phyloP scores from a whole-genome alignment of 2,329 filamentous ascomycete genomes.

The Plectosphaerella cucumerina region DNA sequence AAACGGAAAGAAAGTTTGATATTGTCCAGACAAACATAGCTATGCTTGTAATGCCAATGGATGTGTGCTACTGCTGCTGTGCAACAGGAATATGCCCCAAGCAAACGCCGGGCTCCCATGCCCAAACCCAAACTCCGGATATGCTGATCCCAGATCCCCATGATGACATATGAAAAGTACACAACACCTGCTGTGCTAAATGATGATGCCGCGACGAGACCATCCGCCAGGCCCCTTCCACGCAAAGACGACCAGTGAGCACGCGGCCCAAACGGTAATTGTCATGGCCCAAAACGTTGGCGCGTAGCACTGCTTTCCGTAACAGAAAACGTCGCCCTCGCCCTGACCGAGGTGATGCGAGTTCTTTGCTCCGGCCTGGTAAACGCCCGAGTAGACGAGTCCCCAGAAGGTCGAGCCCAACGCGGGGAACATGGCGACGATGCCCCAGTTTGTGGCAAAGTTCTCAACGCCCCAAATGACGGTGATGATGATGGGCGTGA shows the following conservation, averaged over 20 bases:
- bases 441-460: slow-evolving; percentile 97
- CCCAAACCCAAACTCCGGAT: no score
- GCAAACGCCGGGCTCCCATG: no score
- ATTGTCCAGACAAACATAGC: no score
- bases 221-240: slow-evolving; percentile 79
- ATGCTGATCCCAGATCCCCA: no score
- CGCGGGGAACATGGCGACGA: slow-evolving; percentile 88
- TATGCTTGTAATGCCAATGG: no score
- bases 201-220: slow-evolving; percentile 70
- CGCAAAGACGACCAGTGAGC: slow-evolving; percentile 67
- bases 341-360: slow-evolving; percentile 24
- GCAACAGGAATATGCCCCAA: no score
- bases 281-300: slow-evolving; percentile 84
- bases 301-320: slow-evolving; percentile 77
- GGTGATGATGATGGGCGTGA: slow-evolving; percentile 89
- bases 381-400: slow-evolving; percentile 77
- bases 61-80: no score
- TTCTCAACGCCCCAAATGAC: slow-evolving; percentile 99
- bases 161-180: not conserved
- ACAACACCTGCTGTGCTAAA: slow-evolving; percentile 25
- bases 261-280: slow-evolving; percentile 72
- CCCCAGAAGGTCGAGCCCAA: slow-evolving; percentile 87
- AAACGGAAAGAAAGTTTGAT: no score
- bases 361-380: slow-evolving; percentile 60
- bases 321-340: slow-evolving; percentile 62